phyloP scores from a whole-genome alignment of 2,329 filamentous ascomycete species.

The Coniella lustricola region DNA sequence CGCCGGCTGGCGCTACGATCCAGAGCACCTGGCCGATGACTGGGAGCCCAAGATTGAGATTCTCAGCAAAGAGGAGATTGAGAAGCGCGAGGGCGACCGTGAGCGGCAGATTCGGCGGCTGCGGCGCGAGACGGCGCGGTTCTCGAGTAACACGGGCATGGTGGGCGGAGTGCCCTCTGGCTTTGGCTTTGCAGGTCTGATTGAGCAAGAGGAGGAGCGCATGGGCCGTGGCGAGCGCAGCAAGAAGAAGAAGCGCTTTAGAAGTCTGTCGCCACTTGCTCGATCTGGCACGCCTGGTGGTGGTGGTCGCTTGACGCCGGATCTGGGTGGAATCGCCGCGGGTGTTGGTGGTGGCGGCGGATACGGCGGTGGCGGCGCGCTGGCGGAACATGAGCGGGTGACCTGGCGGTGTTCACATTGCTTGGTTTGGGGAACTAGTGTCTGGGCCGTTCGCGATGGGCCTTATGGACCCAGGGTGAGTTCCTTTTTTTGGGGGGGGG shows the following conservation, averaged over 20 bases:
- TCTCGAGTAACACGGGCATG: constrained; percentile 80
- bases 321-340: constrained; percentile 49
- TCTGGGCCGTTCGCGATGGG: constrained; percentile 93
- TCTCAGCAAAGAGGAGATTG: constrained; percentile 91
- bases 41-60: constrained; percentile 79
- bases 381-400: constrained; percentile 70
- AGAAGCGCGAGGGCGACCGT: constrained; percentile 90
- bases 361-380: constrained; percentile 56
- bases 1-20: constrained; percentile 92
- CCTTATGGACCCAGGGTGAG: constrained; percentile 76
- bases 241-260: constrained; percentile 91
- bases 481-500: constrained; percentile 21
- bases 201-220: constrained; percentile 63
- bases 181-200: constrained; percentile 41
- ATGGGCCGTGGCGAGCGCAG: constrained; percentile 89
- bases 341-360: constrained; percentile 40
- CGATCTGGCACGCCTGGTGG: constrained; percentile 51
- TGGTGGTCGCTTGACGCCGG: constrained; percentile 58
- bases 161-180: constrained; percentile 63
- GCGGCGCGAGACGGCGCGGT: constrained; percentile 83
- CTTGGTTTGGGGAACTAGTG: constrained; percentile 76
- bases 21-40: constrained; percentile 75
- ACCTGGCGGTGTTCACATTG: constrained; percentile 89
- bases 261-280: constrained; percentile 77
- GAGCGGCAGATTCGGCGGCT: constrained; percentile 84